Conservation (phyloP, 768 basidiomycete species). For the Stropharia rugosoannulata region DNA sequence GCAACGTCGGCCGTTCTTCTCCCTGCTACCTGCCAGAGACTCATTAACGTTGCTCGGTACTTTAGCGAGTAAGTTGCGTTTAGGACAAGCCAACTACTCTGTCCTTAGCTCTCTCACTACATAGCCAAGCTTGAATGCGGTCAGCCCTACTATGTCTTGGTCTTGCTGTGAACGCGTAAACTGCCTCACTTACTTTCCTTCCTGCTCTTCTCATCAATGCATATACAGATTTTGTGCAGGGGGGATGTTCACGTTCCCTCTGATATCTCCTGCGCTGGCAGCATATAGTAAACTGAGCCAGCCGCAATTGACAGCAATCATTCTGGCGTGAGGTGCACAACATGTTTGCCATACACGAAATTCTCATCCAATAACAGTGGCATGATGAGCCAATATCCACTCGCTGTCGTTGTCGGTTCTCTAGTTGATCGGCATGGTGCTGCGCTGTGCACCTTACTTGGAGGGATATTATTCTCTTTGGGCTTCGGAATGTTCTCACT, state of each 20-base stretch:
- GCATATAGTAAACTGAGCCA: slow-evolving; percentile 64
- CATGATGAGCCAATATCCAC: slow-evolving; percentile 80
- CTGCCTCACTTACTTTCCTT: slow-evolving; percentile 4
- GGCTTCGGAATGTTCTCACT: slow-evolving; percentile 66
- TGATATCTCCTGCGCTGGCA: slow-evolving; percentile 65
- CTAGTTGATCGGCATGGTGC: slow-evolving; percentile 69
- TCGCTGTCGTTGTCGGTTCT: slow-evolving; percentile 68
- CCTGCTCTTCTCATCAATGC: background rate
- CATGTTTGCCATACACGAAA: background rate
- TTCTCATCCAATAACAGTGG: slow-evolving; percentile 44
- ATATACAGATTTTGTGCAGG: slow-evolving; percentile 65
- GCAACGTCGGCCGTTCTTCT: background rate
- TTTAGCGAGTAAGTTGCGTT: background rate
- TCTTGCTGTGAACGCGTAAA: slow-evolving; percentile 65
- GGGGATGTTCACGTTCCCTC: slow-evolving; percentile 79
- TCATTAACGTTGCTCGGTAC: too few species aligned
- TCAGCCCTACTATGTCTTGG: slow-evolving; percentile 42
- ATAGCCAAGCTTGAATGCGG: slow-evolving; percentile 8
- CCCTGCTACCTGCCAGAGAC: background rate
- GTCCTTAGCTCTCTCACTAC: background rate
- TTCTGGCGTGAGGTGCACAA: slow-evolving; percentile 57
- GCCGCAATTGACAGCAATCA: slow-evolving; percentile 77
- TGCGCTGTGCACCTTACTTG: slow-evolving; percentile 61
- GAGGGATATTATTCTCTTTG: slow-evolving; percentile 54
- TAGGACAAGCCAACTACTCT: background rate